Percentiles rank a stretch among this genome's conserved stretches.
These are phyloP conservation scores for Rhexocercosporidium sp. DNA, from an alignment of 2,329 filamentous ascomycete genomes.

Conservation along the genomic window DNA sequence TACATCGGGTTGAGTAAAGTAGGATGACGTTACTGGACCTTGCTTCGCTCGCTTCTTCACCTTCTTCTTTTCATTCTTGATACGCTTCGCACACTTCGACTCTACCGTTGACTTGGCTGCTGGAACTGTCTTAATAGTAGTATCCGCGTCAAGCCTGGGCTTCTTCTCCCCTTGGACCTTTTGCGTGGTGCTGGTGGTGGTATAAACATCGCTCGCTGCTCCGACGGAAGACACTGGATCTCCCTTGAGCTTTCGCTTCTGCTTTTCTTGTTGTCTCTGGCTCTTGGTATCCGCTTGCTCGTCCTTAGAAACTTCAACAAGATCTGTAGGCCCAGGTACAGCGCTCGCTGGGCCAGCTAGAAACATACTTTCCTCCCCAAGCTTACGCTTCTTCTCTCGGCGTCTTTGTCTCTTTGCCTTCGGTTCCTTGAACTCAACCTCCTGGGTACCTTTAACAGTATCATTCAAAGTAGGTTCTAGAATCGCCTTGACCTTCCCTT, in stretches of 20 bases:
- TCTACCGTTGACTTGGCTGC: background rate
- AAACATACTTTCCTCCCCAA: background rate
- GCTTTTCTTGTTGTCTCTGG: slow-evolving; percentile 8
- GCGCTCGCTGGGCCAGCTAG: background rate
- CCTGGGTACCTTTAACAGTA: background rate
- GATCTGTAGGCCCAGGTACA: background rate
- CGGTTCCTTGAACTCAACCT: background rate
- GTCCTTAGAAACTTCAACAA: background rate
- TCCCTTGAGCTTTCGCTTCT: background rate
- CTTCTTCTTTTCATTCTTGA: background rate
- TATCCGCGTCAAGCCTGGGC: background rate
- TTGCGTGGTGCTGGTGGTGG: background rate
- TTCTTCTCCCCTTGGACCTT: slow-evolving; percentile 5
- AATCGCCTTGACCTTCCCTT: background rate
- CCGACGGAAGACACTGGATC: background rate
- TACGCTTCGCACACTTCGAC: background rate
- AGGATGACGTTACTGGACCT: slow-evolving; percentile 18
- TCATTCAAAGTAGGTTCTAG: too few relatives aligned
- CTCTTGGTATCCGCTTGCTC: background rate
- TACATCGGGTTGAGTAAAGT: slow-evolving; percentile 6
- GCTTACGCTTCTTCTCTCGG: background rate
- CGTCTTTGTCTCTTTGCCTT: slow-evolving; percentile 7
- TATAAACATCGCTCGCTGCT: background rate
- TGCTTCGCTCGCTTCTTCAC: slow-evolving; percentile 13
- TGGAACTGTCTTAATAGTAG: background rate